phyloP scores from a whole-genome alignment of 2,329 filamentous ascomycete genomes.

The Calonectria hongkongensis region DNA sequence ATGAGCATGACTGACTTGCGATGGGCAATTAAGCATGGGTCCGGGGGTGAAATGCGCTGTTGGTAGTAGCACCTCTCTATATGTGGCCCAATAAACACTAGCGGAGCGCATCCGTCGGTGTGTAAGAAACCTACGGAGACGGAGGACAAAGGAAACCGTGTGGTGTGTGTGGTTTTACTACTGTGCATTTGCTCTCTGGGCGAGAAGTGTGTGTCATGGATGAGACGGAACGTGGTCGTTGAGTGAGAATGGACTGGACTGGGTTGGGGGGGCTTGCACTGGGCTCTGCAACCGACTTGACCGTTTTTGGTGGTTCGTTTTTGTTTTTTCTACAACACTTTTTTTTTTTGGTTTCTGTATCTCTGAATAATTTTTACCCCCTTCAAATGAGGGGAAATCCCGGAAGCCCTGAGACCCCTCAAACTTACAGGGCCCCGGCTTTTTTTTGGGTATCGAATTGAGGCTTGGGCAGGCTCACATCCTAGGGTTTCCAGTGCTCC shows the following conservation, averaged over 20 bases:
- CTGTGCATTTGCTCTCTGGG: conserved; percentile 13
- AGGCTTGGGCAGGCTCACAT: conserved; percentile 42
- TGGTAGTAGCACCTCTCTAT: conserved; percentile 16
- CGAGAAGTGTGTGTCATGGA: conserved; percentile 19
- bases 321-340: conserved; percentile 21
- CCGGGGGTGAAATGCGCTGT: conserved; percentile 29
- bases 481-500: conserved; percentile 20
- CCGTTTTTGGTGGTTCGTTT: conserved; percentile 28
- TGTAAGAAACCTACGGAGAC: conserved; percentile 33
- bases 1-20: conserved; percentile 32
- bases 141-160: conserved; percentile 15
- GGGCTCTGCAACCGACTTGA: conserved; percentile 27
- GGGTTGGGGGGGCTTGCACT: conserved; percentile 25
- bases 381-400: conserved; percentile 28
- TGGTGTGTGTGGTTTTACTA: conserved; percentile 13
- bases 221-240: conserved; percentile 29
- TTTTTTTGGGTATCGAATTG: conserved; percentile 42
- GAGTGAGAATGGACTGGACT: conserved; percentile 25
- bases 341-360: conserved; percentile 13
- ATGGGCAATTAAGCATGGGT: conserved; percentile 33
- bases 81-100: conserved; percentile 30
- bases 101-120: conserved; percentile 30
- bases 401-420: conserved; percentile 23
- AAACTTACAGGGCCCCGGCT: conserved; percentile 10
- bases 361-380: conserved; percentile 23